Evolutionary conservation across 257 asterid genomes (phyloP).

Genomic region (Solanum pinnatisectum): DNA sequence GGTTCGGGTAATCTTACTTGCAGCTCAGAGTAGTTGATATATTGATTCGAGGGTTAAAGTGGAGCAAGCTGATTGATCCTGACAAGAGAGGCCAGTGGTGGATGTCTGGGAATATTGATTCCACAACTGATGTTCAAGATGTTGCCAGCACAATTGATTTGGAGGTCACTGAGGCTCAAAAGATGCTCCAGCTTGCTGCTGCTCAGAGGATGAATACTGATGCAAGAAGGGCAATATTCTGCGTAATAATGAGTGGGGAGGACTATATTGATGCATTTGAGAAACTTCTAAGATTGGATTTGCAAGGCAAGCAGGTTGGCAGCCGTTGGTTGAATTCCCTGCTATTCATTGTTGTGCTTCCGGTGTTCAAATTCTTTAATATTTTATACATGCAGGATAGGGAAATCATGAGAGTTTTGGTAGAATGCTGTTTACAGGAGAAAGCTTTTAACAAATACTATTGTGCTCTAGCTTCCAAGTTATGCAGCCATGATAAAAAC

Average conservation of each 20-base stretch:
- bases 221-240: constrained; percentile 81
- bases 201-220: constrained; percentile 93
- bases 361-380: background rate
- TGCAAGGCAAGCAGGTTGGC: constrained; percentile 83
- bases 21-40: constrained; percentile 77
- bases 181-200: constrained; percentile 81
- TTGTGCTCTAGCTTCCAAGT: constrained; percentile 73
- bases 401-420: constrained; percentile 88
- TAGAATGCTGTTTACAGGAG: constrained; percentile 93
- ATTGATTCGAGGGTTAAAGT: constrained; percentile 61
- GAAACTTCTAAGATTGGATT: constrained; percentile 77
- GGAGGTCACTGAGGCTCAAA: constrained; percentile 70
- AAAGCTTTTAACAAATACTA: constrained; percentile 83
- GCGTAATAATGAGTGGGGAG: constrained; percentile 85
- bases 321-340: background rate
- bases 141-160: constrained; percentile 65
- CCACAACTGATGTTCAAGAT: constrained; percentile 48
- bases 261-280: constrained; percentile 90
- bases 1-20: constrained; percentile 3
- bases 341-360: background rate
- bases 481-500: constrained; percentile 85
- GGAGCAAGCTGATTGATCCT: constrained; percentile 88
- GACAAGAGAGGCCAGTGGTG: constrained; percentile 97
- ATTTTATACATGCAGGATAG: constrained; percentile 53
- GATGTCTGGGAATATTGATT: constrained; percentile 58